A percentile compares a stretch with the other conserved stretches of the same genome.
These are phyloP conservation scores for Paratinospora sagittata DNA, from an alignment of 164 flowering plant genomes.

Conservation along the genomic window DNA sequence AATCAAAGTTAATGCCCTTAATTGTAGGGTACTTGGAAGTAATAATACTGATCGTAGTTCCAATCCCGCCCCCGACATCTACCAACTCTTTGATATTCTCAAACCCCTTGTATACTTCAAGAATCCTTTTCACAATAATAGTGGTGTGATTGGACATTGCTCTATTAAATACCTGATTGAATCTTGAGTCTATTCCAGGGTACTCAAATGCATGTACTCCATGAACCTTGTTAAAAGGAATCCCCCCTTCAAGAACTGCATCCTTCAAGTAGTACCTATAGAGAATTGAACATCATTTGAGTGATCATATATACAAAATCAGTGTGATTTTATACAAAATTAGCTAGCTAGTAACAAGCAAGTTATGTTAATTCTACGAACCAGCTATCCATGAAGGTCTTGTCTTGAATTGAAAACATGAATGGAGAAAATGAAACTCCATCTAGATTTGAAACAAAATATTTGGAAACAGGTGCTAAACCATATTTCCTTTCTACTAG, in stretches of 20 bases:
- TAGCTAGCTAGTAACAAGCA: no score
- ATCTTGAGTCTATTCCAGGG: slow-evolving; percentile 20
- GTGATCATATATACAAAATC: no score
- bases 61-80: slow-evolving; percentile 30
- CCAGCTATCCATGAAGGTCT: slow-evolving; percentile 90
- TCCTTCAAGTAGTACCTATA: slow-evolving; percentile 70
- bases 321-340: no score
- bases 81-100: slow-evolving; percentile 22
- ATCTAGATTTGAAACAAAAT: slow-evolving; percentile 53
- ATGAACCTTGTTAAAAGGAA: slow-evolving; percentile 70
- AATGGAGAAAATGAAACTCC: slow-evolving; percentile 60
- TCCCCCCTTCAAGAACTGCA: slow-evolving; percentile 74
- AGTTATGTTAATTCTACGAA: slow-evolving; percentile 9
- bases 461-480: slow-evolving; percentile 62
- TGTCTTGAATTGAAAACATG: slow-evolving; percentile 66
- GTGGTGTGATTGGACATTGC: slow-evolving; percentile 24
- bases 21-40: slow-evolving; percentile 20
- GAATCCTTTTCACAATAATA: slow-evolving; percentile 21
- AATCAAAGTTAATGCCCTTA: slow-evolving; percentile 27
- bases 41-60: slow-evolving; percentile 19
- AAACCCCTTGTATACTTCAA: slow-evolving; percentile 27
- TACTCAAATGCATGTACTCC: slow-evolving; percentile 44
- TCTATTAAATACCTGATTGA: slow-evolving; percentile 24
- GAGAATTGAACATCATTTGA: not conserved
- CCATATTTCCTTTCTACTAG: slow-evolving; percentile 56